Percentiles rank a stretch among this genome's conserved stretches.
Conservation (phyloP, 106 monocot genomes). For the Alisma plantagoaquatica region DNA sequence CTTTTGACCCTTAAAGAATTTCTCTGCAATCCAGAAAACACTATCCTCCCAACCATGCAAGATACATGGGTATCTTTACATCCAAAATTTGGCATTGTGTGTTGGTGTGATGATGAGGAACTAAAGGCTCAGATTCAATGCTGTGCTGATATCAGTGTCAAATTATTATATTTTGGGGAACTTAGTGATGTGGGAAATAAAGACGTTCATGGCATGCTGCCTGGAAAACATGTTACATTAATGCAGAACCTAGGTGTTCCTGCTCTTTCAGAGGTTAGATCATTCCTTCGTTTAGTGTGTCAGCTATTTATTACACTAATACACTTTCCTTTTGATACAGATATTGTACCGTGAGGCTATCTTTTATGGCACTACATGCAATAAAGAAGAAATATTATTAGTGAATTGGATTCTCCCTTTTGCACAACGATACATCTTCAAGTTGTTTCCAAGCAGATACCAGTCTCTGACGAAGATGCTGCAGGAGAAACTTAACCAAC, state of each 20-base stretch:
- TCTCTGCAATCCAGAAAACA: slow-evolving; percentile 48
- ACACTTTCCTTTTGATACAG: slow-evolving; percentile 16
- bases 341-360: slow-evolving; percentile 78
- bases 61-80: slow-evolving; percentile 98
- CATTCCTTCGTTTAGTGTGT: neutral
- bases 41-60: slow-evolving; percentile 62
- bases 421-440: slow-evolving; percentile 61
- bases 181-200: slow-evolving; percentile 35
- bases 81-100: slow-evolving; percentile 71
- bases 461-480: slow-evolving; percentile 26
- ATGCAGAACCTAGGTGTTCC: slow-evolving; percentile 58
- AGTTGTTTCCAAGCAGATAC: slow-evolving; percentile 38
- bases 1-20: slow-evolving; percentile 48
- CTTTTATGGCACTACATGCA: slow-evolving; percentile 55
- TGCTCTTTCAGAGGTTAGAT: slow-evolving; percentile 75
- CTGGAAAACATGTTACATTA: slow-evolving; percentile 35
- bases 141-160: slow-evolving; percentile 29
- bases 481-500: slow-evolving; percentile 25
- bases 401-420: slow-evolving; percentile 78
- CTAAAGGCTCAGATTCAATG: slow-evolving; percentile 55
- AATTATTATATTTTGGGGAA: slow-evolving; percentile 63
- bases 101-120: slow-evolving; percentile 86
- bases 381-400: slow-evolving; percentile 40
- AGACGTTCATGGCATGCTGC: too few relatives aligned
- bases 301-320: neutral